Conservation (phyloP, 1,284 basidiomycete genomes). For the Lentinula novae-zelandiae region DNA sequence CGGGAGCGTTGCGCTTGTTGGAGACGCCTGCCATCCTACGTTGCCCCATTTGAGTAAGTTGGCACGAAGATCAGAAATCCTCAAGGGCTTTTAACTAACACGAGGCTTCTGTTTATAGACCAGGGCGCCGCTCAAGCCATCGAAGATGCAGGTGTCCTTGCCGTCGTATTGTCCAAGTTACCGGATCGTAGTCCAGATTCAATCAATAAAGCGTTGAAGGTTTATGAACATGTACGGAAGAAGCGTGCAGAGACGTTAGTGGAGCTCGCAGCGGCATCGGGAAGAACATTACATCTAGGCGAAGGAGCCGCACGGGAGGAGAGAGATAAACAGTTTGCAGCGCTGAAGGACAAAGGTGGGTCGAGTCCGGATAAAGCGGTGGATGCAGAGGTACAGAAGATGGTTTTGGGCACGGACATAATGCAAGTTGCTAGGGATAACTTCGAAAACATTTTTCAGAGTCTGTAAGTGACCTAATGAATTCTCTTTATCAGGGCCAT, state of each 20-base stretch:
- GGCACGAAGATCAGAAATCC: neutral
- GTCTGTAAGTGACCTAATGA: neutral
- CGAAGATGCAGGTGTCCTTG: conserved; percentile 21
- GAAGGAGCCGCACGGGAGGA: conserved; percentile 17
- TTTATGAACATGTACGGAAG: conserved; percentile 21
- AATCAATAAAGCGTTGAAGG: conserved; percentile 15
- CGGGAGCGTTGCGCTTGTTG: conserved; percentile 18
- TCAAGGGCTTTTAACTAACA: neutral
- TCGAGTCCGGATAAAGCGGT: conserved; percentile 19
- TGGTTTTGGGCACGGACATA: conserved; percentile 20
- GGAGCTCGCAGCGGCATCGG: conserved; percentile 17
- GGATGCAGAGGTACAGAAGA: conserved; percentile 19
- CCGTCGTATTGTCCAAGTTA: conserved; percentile 15
- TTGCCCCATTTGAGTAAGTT: conserved; percentile 14
- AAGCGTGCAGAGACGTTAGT: conserved; percentile 19
- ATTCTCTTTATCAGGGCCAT: no score
- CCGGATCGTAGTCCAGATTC: conserved; percentile 4
- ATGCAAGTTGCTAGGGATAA: conserved; percentile 13
- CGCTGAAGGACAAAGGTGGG: conserved; percentile 17
- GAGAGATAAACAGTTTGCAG: conserved; percentile 17
- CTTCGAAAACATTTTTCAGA: neutral
- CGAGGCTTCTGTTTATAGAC: neutral
- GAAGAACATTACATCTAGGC: conserved; percentile 15
- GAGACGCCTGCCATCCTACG: conserved; percentile 23
- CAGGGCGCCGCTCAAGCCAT: conserved; percentile 23